phyloP scores from a whole-genome alignment of 2,329 filamentous ascomycete genomes.

The Aureobasidium leucospermi region DNA sequence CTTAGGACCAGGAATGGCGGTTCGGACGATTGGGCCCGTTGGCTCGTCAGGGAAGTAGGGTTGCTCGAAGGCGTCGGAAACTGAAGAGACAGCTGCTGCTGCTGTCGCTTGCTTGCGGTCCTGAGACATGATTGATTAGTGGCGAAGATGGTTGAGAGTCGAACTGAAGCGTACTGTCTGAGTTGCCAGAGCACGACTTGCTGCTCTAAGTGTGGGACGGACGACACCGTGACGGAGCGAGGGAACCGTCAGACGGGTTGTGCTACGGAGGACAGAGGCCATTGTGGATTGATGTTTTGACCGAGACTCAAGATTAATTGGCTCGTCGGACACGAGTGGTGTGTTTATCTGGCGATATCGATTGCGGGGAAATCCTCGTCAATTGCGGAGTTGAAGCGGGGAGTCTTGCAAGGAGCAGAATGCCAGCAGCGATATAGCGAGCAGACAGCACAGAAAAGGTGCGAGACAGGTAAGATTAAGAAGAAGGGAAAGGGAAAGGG shows the following conservation, averaged over 20 bases:
- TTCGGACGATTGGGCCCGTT: slow-evolving; percentile 42
- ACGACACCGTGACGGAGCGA: slow-evolving; percentile 18
- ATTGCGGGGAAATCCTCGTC: slow-evolving; percentile 1
- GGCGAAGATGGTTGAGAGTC: background rate
- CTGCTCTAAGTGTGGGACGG: slow-evolving; percentile 17
- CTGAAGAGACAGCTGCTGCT: slow-evolving; percentile 11
- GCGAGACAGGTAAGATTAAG: background rate
- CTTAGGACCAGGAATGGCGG: slow-evolving; percentile 64
- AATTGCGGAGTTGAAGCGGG: background rate
- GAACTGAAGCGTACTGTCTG: background rate
- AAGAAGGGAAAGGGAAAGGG: background rate
- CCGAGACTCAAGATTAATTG: background rate
- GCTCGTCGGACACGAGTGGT: background rate
- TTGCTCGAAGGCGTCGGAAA: slow-evolving; percentile 28
- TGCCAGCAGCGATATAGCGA: background rate
- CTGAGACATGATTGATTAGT: background rate
- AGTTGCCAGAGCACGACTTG: slow-evolving; percentile 15
- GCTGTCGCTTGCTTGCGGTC: slow-evolving; percentile 18
- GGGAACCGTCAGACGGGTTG: slow-evolving; percentile 25
- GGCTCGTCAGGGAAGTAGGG: slow-evolving; percentile 53
- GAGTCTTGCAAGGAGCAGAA: background rate
- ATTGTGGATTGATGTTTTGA: slow-evolving; percentile 16
- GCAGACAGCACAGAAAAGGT: background rate
- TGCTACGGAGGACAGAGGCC: slow-evolving; percentile 26
- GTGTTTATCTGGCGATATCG: background rate